These are phyloP conservation scores for Glycine latifolia DNA, from an alignment of 306 rosid species.

Conservation along the genomic window DNA sequence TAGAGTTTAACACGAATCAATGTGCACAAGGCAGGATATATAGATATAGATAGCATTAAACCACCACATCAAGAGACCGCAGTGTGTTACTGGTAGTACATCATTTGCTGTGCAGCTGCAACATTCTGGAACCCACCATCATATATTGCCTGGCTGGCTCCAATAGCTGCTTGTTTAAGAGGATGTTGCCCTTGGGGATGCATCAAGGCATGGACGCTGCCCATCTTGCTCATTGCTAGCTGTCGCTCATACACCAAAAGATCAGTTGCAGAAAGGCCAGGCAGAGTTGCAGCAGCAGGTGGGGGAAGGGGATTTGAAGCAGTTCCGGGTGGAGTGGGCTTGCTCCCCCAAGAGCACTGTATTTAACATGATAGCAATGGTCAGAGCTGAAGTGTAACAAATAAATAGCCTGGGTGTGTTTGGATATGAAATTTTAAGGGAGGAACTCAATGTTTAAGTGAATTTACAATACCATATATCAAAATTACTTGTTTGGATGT, in stretches of 20 bases:
- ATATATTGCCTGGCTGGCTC: conserved; percentile 95
- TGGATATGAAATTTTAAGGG: not conserved
- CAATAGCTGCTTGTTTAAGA: conserved; percentile 88
- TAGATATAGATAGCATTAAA: conserved; percentile 34
- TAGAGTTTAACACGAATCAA: conserved; percentile 55
- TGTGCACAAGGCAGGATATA: conserved; percentile 50
- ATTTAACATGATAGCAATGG: not conserved
- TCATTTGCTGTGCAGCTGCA: conserved; percentile 95
- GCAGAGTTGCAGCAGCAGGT: conserved; percentile 73
- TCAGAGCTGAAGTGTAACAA: conserved; percentile 15
- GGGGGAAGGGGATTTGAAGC: conserved; percentile 97
- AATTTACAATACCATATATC: not conserved
- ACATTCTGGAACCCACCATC: conserved; percentile 95
- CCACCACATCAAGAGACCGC: conserved; percentile 45
- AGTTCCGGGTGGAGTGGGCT: conserved; percentile 97
- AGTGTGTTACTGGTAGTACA: conserved; percentile 82
- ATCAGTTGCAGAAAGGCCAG: conserved; percentile 78
- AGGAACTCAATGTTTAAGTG: not conserved
- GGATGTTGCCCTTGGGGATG: conserved; percentile 85
- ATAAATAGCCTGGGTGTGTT: not conserved
- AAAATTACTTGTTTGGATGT: not conserved
- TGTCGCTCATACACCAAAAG: conserved; percentile 83
- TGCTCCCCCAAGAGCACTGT: conserved; percentile 99
- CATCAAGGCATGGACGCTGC: conserved; percentile 85
- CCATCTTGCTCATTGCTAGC: conserved; percentile 94